phyloP scores from a whole-genome alignment of 352 stramenopile genomes.

The Phytopythium montanum region DNA sequence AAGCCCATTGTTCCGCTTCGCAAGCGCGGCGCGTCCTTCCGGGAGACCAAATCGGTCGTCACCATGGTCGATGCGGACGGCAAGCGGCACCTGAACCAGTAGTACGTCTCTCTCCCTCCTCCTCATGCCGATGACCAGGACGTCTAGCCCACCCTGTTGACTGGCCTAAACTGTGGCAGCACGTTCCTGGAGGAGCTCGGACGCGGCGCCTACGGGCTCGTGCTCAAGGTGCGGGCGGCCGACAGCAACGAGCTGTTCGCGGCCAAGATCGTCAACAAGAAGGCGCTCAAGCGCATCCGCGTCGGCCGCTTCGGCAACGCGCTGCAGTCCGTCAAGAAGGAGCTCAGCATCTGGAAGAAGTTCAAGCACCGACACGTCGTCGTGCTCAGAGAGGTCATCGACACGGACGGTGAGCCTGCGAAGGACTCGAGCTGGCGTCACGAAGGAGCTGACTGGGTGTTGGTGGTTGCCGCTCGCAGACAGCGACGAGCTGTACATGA shows the following conservation, averaged over 20 bases:
- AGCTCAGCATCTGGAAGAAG: constrained; percentile 97
- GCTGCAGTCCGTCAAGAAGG: constrained; percentile 83
- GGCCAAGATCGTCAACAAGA: constrained; percentile 77
- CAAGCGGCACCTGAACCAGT: constrained; percentile 65
- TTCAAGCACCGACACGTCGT: constrained; percentile 95
- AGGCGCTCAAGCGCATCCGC: constrained; percentile 62
- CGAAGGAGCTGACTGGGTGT: not conserved
- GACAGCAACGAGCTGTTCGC: constrained; percentile 72
- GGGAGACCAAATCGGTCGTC: constrained; percentile 55
- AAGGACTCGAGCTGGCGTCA: not conserved
- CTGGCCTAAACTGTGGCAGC: constrained; percentile 15
- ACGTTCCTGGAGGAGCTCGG: constrained; percentile 73
- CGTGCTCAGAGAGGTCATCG: constrained; percentile 94
- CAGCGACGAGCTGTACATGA: constrained; percentile 79
- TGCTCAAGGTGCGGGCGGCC: constrained; percentile 62
- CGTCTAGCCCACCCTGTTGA: not conserved
- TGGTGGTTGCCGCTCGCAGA: constrained; percentile 24
- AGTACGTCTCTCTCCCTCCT: constrained; percentile 33
- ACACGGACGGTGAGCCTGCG: constrained; percentile 67
- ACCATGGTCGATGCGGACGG: constrained; percentile 48
- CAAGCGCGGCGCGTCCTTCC: constrained; percentile 66
- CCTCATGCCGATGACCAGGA: too few species aligned
- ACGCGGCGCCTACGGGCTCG: constrained; percentile 66
- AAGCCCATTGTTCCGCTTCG: constrained; percentile 54
- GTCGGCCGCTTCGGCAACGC: constrained; percentile 73